Base-by-base conservation (phyloP, 306 rosid genomes). In the Erythrophleum fordii region DNA sequence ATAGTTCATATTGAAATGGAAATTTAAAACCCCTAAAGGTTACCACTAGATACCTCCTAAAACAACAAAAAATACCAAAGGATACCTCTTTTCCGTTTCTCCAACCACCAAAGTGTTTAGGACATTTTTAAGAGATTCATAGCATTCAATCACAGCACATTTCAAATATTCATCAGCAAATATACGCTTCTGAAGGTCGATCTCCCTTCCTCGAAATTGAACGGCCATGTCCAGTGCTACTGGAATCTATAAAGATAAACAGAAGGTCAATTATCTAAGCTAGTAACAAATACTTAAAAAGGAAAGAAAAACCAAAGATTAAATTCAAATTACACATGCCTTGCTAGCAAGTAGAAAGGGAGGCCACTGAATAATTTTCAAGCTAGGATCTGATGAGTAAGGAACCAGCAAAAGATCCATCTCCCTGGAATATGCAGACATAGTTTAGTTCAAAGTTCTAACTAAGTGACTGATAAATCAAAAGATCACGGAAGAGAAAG, bases 291-390 rank as follows among this genome's bases (percentile, higher is more conserved):
- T 45, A 64, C 9, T 25, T 41, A 12, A n/a, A 11, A 0, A 22
- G 0, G 42, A 11, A 42, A 11, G 35, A 55, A 71, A 48, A 18
- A 62, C 29, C 20, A 84, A 78, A 81, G 55, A 56, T 68, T 35
- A 20, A 10, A 5, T 7, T 39, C 73, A 68, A 76, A 81, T 58
- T 41, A 51, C 60, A 37, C 84, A 68, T 78, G 92, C 99, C 97
- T 95, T 95, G 98, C 98, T 91, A 62, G 99, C 98, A 82, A 95
- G 99, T 81, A 95, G 76, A 88, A 95, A 95, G 18, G 97, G 99
- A 26, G 99, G 98, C 98, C 99, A 95, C 86, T 95, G 99, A 80
- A 95, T 95, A 72, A 91, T 87, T 86, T 90, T 93, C 74, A 95
- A 83, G 80, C 95, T 77, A 49, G 93, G 97, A 86, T 95, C 99